A percentile compares a stretch with the other conserved stretches of the same genome.
These are phyloP conservation scores for Lolium perenne DNA, from an alignment of 176 grass and related monocot species.

Conservation along the genomic window DNA sequence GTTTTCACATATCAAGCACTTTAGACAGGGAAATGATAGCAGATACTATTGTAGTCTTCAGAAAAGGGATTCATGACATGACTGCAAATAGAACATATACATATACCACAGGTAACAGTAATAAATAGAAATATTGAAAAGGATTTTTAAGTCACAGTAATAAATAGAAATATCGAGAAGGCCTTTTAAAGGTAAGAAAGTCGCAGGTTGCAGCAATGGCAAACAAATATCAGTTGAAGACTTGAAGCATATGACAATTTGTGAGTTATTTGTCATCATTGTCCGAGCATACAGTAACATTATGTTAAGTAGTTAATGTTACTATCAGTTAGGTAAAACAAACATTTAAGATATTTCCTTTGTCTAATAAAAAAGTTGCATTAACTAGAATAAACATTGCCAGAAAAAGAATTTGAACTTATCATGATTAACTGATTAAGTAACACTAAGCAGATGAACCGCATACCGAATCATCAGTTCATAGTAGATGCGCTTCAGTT, in stretches of 20 bases:
- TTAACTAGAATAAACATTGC: neutral
- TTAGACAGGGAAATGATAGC: neutral
- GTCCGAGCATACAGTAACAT: neutral
- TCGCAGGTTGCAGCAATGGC: neutral
- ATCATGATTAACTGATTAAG: neutral
- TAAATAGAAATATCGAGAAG: neutral
- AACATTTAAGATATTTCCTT: neutral
- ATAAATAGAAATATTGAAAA: neutral
- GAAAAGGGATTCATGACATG: neutral
- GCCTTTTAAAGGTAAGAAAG: neutral
- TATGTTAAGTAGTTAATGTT: neutral
- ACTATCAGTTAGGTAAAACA: neutral
- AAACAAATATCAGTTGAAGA: neutral
- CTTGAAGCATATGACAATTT: neutral
- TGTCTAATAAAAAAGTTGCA: neutral
- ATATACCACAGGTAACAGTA: neutral
- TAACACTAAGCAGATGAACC: slow-evolving; percentile 20
- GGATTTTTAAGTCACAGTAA: no score
- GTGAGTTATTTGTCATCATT: neutral
- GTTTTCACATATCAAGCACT: neutral
- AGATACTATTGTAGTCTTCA: neutral
- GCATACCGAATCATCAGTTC: slow-evolving; percentile 90
- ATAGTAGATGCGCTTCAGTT: slow-evolving; percentile 94
- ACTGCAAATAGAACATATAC: neutral
- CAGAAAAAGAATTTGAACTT: neutral